A percentile compares a stretch with the other conserved stretches of the same genome.
Evolutionary conservation across 176 grass and related monocot genomes (phyloP).

Genomic region (Zea mays): Zm-B73-REFERENCE-NAM-5.0 NC_050102.1:3027501-3028000

Average conservation of each 20-base stretch:
- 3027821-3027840: background rate
- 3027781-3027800: background rate
- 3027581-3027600: slow-evolving; percentile 86
- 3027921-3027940: background rate
- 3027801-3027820: background rate
- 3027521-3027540: slow-evolving; percentile 65
- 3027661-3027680: background rate
- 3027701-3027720: background rate
- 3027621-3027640: background rate
- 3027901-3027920: background rate
- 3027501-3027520: slow-evolving; percentile 75
- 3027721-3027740: background rate
- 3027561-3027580: slow-evolving; percentile 63
- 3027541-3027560: slow-evolving; percentile 75
- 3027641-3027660: background rate
- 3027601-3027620: slow-evolving; percentile 39
- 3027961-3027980: background rate
- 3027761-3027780: background rate
- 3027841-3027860: background rate
- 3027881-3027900: background rate
- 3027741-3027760: background rate
- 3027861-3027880: background rate
- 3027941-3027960: background rate
- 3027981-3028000: background rate
- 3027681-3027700: background rate